Evolutionary conservation across 1,284 basidiomycete species (phyloP).

Genomic region (Moesziomyces parantarcticus): DNA sequence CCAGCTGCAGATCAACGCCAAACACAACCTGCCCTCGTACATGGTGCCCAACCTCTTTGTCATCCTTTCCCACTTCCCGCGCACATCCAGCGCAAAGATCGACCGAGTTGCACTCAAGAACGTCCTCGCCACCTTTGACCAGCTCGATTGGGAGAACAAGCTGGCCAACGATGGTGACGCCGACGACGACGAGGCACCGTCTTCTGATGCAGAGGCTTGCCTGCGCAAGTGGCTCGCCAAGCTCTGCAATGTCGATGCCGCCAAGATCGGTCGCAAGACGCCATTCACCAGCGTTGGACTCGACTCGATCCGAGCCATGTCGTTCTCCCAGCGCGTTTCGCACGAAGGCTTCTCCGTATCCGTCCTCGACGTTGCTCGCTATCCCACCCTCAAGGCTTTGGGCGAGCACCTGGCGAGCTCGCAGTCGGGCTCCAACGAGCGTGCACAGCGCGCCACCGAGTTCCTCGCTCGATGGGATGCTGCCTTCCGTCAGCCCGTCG

Average conservation of each 20-base stretch:
- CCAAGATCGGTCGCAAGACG: conserved; percentile 54
- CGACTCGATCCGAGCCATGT: conserved; percentile 66
- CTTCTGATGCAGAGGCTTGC: conserved; percentile 36
- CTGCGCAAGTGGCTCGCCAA: conserved; percentile 45
- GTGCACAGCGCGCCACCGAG: conserved; percentile 12
- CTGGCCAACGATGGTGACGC: conserved; percentile 41
- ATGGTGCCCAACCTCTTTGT: conserved; percentile 67
- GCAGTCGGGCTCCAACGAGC: conserved; percentile 17
- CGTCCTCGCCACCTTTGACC: conserved; percentile 57
- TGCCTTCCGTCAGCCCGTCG: conserved; percentile 24
- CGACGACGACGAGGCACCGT: conserved; percentile 14
- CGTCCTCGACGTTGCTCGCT: conserved; percentile 64
- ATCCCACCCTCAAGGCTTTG: conserved; percentile 55
- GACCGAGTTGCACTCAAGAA: conserved; percentile 66
- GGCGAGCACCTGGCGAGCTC: conserved; percentile 46
- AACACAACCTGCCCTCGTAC: conserved; percentile 60
- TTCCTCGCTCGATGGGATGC: conserved; percentile 36
- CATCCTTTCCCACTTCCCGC: conserved; percentile 66
- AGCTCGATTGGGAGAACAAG: conserved; percentile 60
- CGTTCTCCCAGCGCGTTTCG: conserved; percentile 54
- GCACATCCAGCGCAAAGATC: conserved; percentile 68
- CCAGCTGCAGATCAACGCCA: conserved; percentile 48
- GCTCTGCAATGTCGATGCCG: conserved; percentile 52
- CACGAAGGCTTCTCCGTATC: conserved; percentile 54
- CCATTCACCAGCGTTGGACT: conserved; percentile 63